These are phyloP conservation scores for Fusarium acutatum DNA, from an alignment of 2,329 filamentous ascomycete genomes.

Conservation along the genomic window DNA sequence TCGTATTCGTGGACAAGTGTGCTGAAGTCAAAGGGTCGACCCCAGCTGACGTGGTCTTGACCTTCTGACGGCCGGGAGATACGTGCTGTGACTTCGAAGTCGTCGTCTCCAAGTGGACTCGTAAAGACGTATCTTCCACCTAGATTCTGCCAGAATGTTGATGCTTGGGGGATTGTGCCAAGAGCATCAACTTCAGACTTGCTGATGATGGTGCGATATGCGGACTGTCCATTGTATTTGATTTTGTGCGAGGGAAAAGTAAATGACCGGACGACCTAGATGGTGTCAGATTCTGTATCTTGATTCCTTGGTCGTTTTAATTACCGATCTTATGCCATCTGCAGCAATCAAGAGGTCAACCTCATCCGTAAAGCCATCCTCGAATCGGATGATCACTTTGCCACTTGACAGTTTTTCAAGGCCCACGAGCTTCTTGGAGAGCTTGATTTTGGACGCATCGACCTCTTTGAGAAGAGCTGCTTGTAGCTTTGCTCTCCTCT, in stretches of 20 bases:
- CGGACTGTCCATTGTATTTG: slow-evolving; percentile 52
- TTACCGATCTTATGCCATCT: slow-evolving; percentile 60
- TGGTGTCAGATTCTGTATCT: background rate
- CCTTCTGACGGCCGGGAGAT: slow-evolving; percentile 26
- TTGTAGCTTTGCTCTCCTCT: slow-evolving; percentile 54
- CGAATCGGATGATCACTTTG: slow-evolving; percentile 54
- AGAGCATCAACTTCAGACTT: slow-evolving; percentile 38
- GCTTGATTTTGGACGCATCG: slow-evolving; percentile 51
- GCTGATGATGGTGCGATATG: slow-evolving; percentile 45
- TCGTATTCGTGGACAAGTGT: slow-evolving; percentile 36
- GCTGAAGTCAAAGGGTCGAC: slow-evolving; percentile 35
- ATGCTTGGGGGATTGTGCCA: slow-evolving; percentile 41
- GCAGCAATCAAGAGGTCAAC: slow-evolving; percentile 61
- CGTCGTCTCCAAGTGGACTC: slow-evolving; percentile 45
- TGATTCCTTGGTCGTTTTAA: background rate
- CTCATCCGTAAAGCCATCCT: slow-evolving; percentile 51
- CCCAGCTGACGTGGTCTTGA: slow-evolving; percentile 45
- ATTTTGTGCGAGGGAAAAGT: slow-evolving; percentile 54
- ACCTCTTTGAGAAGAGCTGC: slow-evolving; percentile 58
- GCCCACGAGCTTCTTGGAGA: slow-evolving; percentile 53
- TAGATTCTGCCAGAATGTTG: slow-evolving; percentile 46
- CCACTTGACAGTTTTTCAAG: slow-evolving; percentile 49
- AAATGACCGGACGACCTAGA: slow-evolving; percentile 51
- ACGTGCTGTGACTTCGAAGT: slow-evolving; percentile 46
- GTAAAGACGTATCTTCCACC: slow-evolving; percentile 46